Evolutionary conservation across 164 flowering plant genomes (phyloP).

Genomic region (Vitis rotundifolia): DNA sequence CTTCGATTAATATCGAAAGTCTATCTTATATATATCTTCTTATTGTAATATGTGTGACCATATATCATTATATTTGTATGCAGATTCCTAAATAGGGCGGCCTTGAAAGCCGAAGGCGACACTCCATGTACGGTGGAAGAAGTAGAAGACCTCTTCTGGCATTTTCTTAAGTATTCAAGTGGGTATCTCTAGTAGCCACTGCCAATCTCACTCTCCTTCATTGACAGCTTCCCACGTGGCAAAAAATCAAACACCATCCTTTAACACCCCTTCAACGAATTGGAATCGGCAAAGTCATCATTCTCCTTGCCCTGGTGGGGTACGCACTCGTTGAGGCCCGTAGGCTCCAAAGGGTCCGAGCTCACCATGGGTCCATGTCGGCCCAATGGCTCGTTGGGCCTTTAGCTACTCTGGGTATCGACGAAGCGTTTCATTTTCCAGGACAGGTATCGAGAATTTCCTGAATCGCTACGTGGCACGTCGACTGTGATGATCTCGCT

Average conservation of each 20-base stretch:
- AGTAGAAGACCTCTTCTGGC: slow-evolving; percentile 36
- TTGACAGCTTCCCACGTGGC: slow-evolving; percentile 21
- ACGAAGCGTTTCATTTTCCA: slow-evolving; percentile 56
- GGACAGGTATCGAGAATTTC: slow-evolving; percentile 58
- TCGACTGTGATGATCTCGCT: slow-evolving; percentile 37
- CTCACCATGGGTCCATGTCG: slow-evolving; percentile 25
- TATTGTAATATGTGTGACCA: no score
- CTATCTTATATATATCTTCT: no score
- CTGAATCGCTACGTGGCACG: slow-evolving; percentile 30
- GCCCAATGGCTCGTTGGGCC: slow-evolving; percentile 45
- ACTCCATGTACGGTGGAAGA: slow-evolving; percentile 26
- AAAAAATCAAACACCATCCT: slow-evolving; percentile 2
- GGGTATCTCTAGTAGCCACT: slow-evolving; percentile 13
- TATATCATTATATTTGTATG: no score
- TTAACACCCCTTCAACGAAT: slow-evolving; percentile 25
- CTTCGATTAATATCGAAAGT: no score
- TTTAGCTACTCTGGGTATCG: slow-evolving; percentile 36
- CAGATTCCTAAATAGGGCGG: slow-evolving; percentile 25
- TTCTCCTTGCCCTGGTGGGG: slow-evolving; percentile 10
- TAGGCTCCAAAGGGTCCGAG: slow-evolving; percentile 13
- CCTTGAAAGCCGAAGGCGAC: slow-evolving; percentile 16
- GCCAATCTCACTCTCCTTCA: slow-evolving; percentile 14
- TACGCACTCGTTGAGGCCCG: slow-evolving; percentile 26
- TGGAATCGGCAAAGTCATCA: slow-evolving; percentile 36
- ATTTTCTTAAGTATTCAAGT: slow-evolving; percentile 19